Conservation (phyloP, 371 early-diverging fungal genomes). For the Mycotypha africana region DNA sequence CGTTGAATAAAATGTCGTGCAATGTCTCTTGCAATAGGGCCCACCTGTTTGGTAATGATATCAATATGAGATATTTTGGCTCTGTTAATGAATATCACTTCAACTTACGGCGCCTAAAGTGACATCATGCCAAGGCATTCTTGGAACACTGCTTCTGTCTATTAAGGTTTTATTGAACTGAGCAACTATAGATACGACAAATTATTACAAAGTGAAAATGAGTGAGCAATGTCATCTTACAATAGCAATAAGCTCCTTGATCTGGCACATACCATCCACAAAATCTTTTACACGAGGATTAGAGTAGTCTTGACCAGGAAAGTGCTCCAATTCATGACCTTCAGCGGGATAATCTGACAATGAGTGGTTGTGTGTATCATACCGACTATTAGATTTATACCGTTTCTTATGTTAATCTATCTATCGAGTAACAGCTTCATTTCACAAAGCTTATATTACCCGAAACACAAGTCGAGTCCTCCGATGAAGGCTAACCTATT, state of each 20-base stretch:
- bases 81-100: too few relatives aligned
- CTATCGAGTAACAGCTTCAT: not conserved
- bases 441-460: conserved; percentile 19
- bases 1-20: conserved; percentile 91
- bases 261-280: conserved; percentile 59
- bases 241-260: too few relatives aligned
- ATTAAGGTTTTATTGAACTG: conserved; percentile 50
- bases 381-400: conserved; percentile 51
- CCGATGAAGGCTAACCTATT: conserved; percentile 83
- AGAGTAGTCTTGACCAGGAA: conserved; percentile 87
- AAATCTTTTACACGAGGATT: conserved; percentile 93
- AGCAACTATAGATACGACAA: conserved; percentile 31
- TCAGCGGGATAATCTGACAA: conserved; percentile 68
- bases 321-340: conserved; percentile 42
- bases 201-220: too few relatives aligned
- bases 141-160: conserved; percentile 52
- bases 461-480: conserved; percentile 90
- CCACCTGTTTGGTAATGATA: conserved; percentile 48
- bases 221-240: too few relatives aligned
- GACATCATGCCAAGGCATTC: conserved; percentile 98
- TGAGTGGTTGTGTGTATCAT: conserved; percentile 77
- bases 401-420: too few relatives aligned
- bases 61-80: too few relatives aligned
- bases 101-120: conserved; percentile 57
- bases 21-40: conserved; percentile 77